Conservation (phyloP, 73 alveolate species). For the Paramecium tetraurelia region DNA sequence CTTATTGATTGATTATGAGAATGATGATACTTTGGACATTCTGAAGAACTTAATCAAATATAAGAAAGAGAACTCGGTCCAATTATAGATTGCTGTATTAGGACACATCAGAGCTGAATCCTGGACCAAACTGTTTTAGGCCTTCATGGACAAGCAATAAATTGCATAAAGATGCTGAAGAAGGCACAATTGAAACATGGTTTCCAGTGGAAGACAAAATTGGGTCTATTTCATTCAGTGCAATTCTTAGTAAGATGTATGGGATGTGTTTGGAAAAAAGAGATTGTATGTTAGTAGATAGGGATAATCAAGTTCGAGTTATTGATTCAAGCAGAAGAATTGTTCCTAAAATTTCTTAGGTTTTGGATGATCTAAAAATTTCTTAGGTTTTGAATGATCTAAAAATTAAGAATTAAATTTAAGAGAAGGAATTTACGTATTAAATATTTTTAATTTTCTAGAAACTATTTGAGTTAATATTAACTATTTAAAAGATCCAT, state of each 20-base stretch:
- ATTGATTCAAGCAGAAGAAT: constrained; percentile 7
- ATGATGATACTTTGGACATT: background rate
- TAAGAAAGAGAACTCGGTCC: background rate
- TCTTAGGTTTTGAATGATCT: background rate
- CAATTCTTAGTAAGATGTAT: constrained; percentile 19
- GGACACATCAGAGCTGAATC: constrained; percentile 54
- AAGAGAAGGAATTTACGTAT: background rate
- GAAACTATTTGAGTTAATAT: background rate
- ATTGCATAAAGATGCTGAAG: background rate
- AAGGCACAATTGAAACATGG: constrained; percentile 29
- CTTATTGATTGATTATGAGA: constrained; percentile 39
- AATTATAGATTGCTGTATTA: constrained; percentile 24
- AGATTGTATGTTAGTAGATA: constrained; percentile 5
- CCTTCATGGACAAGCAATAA: constrained; percentile 5
- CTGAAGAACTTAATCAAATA: background rate
- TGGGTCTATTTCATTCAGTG: constrained; percentile 10
- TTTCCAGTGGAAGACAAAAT: constrained; percentile 40
- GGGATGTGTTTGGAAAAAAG: constrained; percentile 16
- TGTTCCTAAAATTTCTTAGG: background rate
- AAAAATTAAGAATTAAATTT: background rate
- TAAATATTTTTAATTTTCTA: background rate
- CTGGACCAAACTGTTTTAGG: constrained; percentile 27
- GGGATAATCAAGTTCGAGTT: background rate
- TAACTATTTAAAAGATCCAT: background rate
- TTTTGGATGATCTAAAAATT: background rate